phyloP scores from a whole-genome alignment of 2,329 filamentous ascomycete genomes.

The Penicillium sp. region DNA sequence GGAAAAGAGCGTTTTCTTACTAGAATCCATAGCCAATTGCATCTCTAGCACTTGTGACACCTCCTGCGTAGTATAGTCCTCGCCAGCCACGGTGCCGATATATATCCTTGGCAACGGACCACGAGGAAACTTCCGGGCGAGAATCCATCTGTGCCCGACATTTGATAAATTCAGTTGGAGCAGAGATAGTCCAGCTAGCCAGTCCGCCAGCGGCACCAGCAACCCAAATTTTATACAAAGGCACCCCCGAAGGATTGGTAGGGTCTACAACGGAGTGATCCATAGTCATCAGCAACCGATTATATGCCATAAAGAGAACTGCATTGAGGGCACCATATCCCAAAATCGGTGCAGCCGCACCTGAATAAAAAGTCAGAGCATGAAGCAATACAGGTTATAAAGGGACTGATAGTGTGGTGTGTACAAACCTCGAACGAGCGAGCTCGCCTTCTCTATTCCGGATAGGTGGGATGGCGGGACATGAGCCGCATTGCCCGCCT shows the following conservation, averaged over 20 bases:
- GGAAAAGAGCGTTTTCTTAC: slow-evolving; percentile 37
- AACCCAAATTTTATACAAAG: slow-evolving; percentile 68
- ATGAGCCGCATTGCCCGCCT: slow-evolving; percentile 55
- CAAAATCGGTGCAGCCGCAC: slow-evolving; percentile 80
- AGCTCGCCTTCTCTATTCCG: slow-evolving; percentile 36
- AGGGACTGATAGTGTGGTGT: neutral
- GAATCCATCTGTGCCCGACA: slow-evolving; percentile 74
- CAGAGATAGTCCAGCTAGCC: slow-evolving; percentile 80
- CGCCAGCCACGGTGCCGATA: slow-evolving; percentile 59
- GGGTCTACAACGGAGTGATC: slow-evolving; percentile 44
- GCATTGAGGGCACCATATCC: slow-evolving; percentile 91
- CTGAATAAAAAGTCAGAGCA: slow-evolving; percentile 39
- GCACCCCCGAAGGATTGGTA: slow-evolving; percentile 44
- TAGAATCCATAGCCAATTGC: slow-evolving; percentile 96
- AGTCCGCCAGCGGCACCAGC: slow-evolving; percentile 81
- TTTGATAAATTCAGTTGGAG: slow-evolving; percentile 88
- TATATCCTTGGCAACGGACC: slow-evolving; percentile 63
- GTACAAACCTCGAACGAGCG: slow-evolving; percentile 41
- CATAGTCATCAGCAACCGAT: slow-evolving; percentile 71
- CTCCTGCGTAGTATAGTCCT: slow-evolving; percentile 79
- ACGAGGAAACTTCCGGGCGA: slow-evolving; percentile 55
- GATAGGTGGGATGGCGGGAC: slow-evolving; percentile 23
- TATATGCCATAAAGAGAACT: slow-evolving; percentile 86
- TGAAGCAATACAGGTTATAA: neutral
- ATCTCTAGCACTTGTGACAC: slow-evolving; percentile 78